Conservation (phyloP, 2,329 filamentous ascomycete species). For the Diplodia seriata region DNA sequence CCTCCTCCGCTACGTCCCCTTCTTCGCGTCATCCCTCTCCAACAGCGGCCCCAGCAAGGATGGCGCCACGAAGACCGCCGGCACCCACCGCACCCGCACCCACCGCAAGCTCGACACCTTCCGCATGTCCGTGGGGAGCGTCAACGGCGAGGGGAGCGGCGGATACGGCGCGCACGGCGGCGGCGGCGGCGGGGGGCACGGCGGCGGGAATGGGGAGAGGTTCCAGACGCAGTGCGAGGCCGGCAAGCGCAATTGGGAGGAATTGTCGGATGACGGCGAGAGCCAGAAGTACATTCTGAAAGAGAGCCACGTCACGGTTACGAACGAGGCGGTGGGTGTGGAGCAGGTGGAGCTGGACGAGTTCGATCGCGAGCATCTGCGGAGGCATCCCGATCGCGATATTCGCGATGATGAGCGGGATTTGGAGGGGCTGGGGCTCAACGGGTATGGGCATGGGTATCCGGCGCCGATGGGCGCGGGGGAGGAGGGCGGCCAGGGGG, state of each 20-base stretch:
- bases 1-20: conserved; percentile 41
- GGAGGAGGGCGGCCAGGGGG: too few species aligned
- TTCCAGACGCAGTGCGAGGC: conserved; percentile 1
- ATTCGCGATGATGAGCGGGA: background rate
- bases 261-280: conserved; percentile 39
- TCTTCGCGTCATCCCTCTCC: background rate
- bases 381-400: background rate
- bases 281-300: conserved; percentile 51
- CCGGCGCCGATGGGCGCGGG: too few species aligned
- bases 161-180: too few species aligned
- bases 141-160: background rate
- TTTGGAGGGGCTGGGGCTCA: too few species aligned
- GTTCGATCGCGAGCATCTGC: background rate
- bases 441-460: background rate
- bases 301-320: conserved; percentile 35
- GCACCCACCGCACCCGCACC: too few species aligned
- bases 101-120: conserved; percentile 3
- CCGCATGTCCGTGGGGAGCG: background rate
- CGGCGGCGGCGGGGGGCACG: background rate
- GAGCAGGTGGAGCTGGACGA: background rate
- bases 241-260: conserved; percentile 18
- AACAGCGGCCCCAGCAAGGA: background rate
- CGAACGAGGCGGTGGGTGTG: background rate
- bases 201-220: background rate
- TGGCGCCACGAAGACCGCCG: too few species aligned